Evolutionary conservation across 148 eudicot genomes (phyloP), one percentile per base, ranked within the genome.

Genomic region (Talinum fruticosum): DNA sequence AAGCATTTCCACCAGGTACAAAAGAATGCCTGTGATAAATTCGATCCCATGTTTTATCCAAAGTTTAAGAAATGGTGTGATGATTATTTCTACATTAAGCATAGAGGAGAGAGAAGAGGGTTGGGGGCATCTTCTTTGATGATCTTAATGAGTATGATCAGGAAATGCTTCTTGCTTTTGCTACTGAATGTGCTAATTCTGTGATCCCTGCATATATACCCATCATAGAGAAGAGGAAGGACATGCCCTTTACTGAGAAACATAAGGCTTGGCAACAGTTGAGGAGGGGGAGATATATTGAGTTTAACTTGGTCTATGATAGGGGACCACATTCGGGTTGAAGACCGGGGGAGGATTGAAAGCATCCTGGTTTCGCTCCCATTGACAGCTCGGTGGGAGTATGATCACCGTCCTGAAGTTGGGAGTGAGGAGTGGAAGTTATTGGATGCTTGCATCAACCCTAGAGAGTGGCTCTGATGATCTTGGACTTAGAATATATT

Each of bases 31-130:
- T 67, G 71, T 67, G 71, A 67, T 34, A 67, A 67, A 35, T 67
- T 33, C 21, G 41, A 68, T 23, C 71, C 71, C 41, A 68, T 68
- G 71, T 68, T 68, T 36, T 68, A 68, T 68, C 71, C 71, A 34
- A 68, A 35, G 44, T 68, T 68, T 35, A 68, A 68, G 71, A 68
- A 68, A 34, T 68, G 71, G 71, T 68, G 71, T 35, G 71, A 68
- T 68, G 71, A 34, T 68, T 68, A 68, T 21, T 68, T 68, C 23
- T 68, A 34, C 44, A 68, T 68, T 68, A 68, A 68, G 71, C 71
- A 68, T 68, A 68, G 71, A 36, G 71, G 71, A 12, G 71, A 68
- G 19, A 68, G 71, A 68, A 33, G 71, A 68, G 71, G 71, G 2
- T 19, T 68, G 10, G 71, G 71, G 71, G 71, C 38, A 68, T 68